A percentile compares a stretch with the other conserved stretches of the same genome.
phyloP scores from a whole-genome alignment of 192 early-diverging fungal species.

The Paraglomus occultum region DNA sequence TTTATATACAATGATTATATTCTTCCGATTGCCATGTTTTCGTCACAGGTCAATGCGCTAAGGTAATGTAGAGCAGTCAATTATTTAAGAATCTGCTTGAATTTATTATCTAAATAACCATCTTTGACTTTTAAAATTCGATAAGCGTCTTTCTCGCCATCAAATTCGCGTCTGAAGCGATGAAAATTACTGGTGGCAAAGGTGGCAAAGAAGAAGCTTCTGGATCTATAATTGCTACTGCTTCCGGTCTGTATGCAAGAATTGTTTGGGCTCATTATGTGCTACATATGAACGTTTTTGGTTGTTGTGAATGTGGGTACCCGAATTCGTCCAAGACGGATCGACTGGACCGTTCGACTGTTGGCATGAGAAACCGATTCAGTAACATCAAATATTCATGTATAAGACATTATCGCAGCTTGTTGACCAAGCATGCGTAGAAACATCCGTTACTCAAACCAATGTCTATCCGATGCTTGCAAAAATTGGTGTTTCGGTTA shows the following conservation, averaged over 20 bases:
- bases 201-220: slow-evolving; percentile 39
- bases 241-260: slow-evolving; percentile 40
- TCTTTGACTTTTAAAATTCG: not conserved
- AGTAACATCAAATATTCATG: too few species aligned
- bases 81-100: not conserved
- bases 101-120: too few species aligned
- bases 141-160: slow-evolving; percentile 47
- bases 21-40: too few species aligned
- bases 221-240: slow-evolving; percentile 52
- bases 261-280: not conserved
- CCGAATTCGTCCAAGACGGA: not conserved
- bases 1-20: slow-evolving; percentile 26
- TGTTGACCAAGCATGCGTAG: too few species aligned
- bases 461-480: too few species aligned
- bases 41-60: slow-evolving; percentile 35
- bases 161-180: slow-evolving; percentile 44
- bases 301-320: slow-evolving; percentile 1
- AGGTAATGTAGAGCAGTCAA: slow-evolving; percentile 32
- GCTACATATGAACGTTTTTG: slow-evolving; percentile 8
- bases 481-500: too few species aligned
- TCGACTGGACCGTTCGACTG: too few species aligned
- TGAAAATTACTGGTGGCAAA: slow-evolving; percentile 41
- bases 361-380: too few species aligned
- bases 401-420: too few species aligned
- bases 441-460: too few species aligned